phyloP scores from a whole-genome alignment of 169 alveolate genomes.

The Fabrea salina region DNA sequence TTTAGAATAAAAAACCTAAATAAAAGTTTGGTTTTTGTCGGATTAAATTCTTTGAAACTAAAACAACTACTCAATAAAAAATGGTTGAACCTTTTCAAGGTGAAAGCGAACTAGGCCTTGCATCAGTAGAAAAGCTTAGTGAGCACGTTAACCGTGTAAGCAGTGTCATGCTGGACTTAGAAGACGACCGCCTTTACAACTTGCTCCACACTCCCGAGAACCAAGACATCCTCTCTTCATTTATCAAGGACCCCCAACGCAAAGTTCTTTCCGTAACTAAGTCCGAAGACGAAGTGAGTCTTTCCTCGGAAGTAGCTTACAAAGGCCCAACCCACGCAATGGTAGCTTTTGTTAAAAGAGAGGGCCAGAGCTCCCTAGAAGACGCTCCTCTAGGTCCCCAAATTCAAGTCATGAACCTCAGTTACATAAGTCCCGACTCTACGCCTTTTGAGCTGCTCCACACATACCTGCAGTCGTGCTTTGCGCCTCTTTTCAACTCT shows the following conservation, averaged over 20 bases:
- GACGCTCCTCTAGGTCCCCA: constrained; percentile 27
- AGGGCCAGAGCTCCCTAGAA: constrained; percentile 35
- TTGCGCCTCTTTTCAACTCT: constrained; percentile 75
- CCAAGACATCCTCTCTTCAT: constrained; percentile 32
- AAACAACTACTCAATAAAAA: too few relatives aligned
- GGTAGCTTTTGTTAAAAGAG: constrained; percentile 45
- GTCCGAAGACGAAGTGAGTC: constrained; percentile 31
- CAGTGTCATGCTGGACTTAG: constrained; percentile 37
- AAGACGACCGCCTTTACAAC: constrained; percentile 43
- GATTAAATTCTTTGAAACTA: too few relatives aligned
- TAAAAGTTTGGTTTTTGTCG: too few relatives aligned
- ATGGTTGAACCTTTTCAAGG: constrained; percentile 13
- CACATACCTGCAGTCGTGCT: constrained; percentile 41
- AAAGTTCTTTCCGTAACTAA: constrained; percentile 44
- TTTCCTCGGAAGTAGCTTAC: constrained; percentile 34
- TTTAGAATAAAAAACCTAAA: too few relatives aligned
- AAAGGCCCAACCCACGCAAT: constrained; percentile 37
- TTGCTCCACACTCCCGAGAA: constrained; percentile 37
- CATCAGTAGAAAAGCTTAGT: not conserved
- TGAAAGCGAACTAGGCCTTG: not conserved
- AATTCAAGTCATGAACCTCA: constrained; percentile 63
- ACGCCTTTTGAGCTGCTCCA: constrained; percentile 56
- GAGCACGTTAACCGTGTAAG: not conserved
- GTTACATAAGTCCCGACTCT: constrained; percentile 58
- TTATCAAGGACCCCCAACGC: constrained; percentile 36